Evolutionary conservation across 805 yeast species (phyloP).

Genomic region (Yueomyces sp.): DNA sequence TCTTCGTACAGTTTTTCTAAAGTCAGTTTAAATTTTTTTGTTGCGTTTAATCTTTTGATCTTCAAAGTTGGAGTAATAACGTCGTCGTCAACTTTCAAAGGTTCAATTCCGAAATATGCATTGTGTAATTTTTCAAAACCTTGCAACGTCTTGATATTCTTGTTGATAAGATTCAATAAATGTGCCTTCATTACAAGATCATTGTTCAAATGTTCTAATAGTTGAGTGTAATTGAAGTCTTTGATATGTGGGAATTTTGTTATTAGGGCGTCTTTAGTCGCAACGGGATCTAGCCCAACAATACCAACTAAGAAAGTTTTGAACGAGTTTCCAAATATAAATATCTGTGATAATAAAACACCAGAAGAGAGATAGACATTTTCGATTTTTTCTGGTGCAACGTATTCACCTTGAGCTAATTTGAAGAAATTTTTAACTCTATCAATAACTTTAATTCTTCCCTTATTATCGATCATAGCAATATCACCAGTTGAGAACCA

Average conservation of each 20-base stretch:
- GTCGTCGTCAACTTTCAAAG: slow-evolving; percentile 47
- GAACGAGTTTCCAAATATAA: slow-evolving; percentile 51
- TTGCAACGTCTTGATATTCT: slow-evolving; percentile 27
- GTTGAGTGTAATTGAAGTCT: slow-evolving; percentile 18
- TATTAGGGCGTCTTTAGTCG: slow-evolving; percentile 23
- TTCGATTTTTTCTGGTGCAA: slow-evolving; percentile 67
- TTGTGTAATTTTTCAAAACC: slow-evolving; percentile 58
- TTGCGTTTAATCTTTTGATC: slow-evolving; percentile 38
- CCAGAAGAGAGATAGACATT: slow-evolving; percentile 42
- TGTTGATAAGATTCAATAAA: slow-evolving; percentile 12
- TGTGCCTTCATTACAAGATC: slow-evolving; percentile 8
- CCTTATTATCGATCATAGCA: slow-evolving; percentile 36
- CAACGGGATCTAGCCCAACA: slow-evolving; percentile 44
- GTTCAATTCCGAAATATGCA: slow-evolving; percentile 38
- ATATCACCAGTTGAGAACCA: slow-evolving; percentile 64
- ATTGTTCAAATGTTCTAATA: slow-evolving; percentile 11
- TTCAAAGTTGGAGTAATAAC: slow-evolving; percentile 58
- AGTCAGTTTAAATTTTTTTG: slow-evolving; percentile 28
- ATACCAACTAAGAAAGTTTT: slow-evolving; percentile 46
- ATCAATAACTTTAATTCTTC: slow-evolving; percentile 51
- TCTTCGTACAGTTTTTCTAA: slow-evolving; percentile 35
- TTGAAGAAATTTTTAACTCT: slow-evolving; percentile 73
- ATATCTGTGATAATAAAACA: slow-evolving; percentile 39
- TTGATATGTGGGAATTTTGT: slow-evolving; percentile 21
- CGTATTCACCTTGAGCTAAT: slow-evolving; percentile 51